Conservation (phyloP, 2,329 filamentous ascomycete species). For the Xylariaceae sp. region DNA sequence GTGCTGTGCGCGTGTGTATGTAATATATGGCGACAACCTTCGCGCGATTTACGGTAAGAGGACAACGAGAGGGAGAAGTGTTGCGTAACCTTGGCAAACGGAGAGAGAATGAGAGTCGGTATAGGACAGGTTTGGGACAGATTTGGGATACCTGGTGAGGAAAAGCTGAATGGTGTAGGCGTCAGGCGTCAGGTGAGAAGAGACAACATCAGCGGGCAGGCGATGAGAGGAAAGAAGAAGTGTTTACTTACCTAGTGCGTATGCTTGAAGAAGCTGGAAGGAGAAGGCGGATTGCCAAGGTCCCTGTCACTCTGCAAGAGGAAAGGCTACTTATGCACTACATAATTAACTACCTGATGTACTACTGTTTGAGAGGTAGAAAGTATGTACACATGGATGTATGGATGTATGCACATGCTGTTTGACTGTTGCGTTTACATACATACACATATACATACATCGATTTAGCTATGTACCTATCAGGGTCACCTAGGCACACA, state of each 20-base stretch:
- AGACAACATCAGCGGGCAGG: background rate
- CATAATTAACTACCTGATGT: too few relatives aligned
- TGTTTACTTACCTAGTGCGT: background rate
- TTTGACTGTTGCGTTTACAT: too few relatives aligned
- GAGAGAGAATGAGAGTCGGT: background rate
- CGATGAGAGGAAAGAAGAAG: background rate
- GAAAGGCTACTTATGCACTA: background rate
- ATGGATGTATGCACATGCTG: too few relatives aligned
- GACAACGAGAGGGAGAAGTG: background rate
- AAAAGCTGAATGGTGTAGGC: background rate
- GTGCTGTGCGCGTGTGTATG: constrained; percentile 1
- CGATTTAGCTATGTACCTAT: too few relatives aligned
- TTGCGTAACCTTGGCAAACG: background rate
- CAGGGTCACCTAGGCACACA: too few relatives aligned
- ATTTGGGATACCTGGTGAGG: too few relatives aligned
- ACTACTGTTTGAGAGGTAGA: too few relatives aligned
- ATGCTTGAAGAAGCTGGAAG: background rate
- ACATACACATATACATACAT: too few relatives aligned
- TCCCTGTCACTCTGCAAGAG: background rate
- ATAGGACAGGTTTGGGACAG: background rate
- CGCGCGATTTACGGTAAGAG: constrained; percentile 1
- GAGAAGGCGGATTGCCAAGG: background rate
- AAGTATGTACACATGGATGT: too few relatives aligned
- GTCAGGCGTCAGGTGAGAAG: background rate
- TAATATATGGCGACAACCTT: background rate